Conservation (phyloP, 2,329 filamentous ascomycete species). For the Ophiostoma sp. region DNA sequence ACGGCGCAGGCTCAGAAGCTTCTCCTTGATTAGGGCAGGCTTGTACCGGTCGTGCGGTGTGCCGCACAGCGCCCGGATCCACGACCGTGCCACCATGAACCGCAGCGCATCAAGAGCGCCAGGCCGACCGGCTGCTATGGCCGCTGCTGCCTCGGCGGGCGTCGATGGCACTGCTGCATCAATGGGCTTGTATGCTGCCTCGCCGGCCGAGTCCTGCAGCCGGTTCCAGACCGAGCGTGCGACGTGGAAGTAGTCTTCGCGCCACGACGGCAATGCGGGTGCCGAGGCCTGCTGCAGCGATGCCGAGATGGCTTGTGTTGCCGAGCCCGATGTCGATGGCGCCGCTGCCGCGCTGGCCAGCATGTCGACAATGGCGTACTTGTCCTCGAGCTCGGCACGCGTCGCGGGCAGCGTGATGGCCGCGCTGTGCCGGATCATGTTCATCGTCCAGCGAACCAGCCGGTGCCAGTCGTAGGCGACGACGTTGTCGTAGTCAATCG, state of each 20-base stretch:
- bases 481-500: conserved; percentile 58
- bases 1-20: conserved; percentile 43
- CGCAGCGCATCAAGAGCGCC: neutral
- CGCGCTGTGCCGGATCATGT: conserved; percentile 43
- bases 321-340: conserved; percentile 5
- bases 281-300: conserved; percentile 25
- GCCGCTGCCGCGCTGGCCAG: neutral
- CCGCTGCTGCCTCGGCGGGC: conserved; percentile 14
- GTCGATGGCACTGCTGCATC: conserved; percentile 19
- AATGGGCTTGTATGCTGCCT: conserved; percentile 39
- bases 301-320: conserved; percentile 20
- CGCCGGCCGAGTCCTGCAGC: conserved; percentile 49
- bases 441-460: conserved; percentile 62
- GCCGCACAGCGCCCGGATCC: conserved; percentile 54
- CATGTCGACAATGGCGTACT: conserved; percentile 36
- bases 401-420: conserved; percentile 46
- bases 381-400: conserved; percentile 40
- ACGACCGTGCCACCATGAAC: conserved; percentile 32
- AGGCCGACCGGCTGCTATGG: neutral
- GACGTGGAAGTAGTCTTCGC: conserved; percentile 52
- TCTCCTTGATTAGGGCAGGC: conserved; percentile 44
- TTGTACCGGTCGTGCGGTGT: conserved; percentile 48
- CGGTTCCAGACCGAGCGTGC: conserved; percentile 52
- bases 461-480: conserved; percentile 62
- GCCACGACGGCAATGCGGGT: conserved; percentile 40